A percentile compares a stretch with the other conserved stretches of the same genome.
Evolutionary conservation across 345 rosid species (phyloP).

Genomic region (Salix suchowensis): DNA sequence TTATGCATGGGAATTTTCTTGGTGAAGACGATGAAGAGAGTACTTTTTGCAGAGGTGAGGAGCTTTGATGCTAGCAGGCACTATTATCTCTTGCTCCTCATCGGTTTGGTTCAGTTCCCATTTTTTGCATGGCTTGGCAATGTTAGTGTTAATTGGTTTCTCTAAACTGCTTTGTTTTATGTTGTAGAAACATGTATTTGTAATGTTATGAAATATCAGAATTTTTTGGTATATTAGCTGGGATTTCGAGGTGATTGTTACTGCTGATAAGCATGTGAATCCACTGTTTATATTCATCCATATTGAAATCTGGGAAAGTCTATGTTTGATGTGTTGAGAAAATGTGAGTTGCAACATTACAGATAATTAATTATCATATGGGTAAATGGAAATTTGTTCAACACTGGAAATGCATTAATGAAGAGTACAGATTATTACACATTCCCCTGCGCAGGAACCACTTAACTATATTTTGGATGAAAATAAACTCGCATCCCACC

Average conservation of each 20-base stretch:
- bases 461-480: neutral
- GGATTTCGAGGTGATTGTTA: neutral
- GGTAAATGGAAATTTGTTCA: neutral
- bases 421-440: neutral
- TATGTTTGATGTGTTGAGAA: neutral
- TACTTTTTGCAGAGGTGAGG: slow-evolving; percentile 85
- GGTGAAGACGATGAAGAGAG: slow-evolving; percentile 96
- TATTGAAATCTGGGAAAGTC: neutral
- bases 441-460: neutral
- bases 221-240: neutral
- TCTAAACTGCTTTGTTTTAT: slow-evolving; percentile 28
- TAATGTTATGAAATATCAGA: slow-evolving; percentile 6
- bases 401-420: neutral
- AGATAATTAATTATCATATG: neutral
- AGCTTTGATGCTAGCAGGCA: slow-evolving; percentile 84
- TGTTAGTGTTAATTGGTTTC: slow-evolving; percentile 81
- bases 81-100: slow-evolving; percentile 76
- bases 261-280: neutral
- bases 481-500: neutral
- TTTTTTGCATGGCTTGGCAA: slow-evolving; percentile 91
- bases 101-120: slow-evolving; percentile 86
- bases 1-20: slow-evolving; percentile 80
- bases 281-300: slow-evolving; percentile 2
- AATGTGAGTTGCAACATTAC: neutral
- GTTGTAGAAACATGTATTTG: slow-evolving; percentile 28